Evolutionary conservation across 129 eudicot genomes (phyloP).

Genomic region (Ambrosia trifida): DNA sequence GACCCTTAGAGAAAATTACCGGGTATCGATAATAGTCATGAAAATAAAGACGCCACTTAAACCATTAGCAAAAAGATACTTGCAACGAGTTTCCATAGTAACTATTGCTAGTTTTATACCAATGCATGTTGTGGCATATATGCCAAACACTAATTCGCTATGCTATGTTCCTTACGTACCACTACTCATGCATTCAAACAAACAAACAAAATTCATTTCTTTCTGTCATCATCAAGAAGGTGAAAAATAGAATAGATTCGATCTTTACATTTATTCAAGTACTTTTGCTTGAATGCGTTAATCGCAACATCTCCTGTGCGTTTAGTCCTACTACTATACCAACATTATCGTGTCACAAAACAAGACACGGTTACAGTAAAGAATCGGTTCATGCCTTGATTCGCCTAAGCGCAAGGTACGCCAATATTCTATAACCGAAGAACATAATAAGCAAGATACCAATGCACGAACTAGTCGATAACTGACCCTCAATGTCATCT

Average conservation of each 20-base stretch:
- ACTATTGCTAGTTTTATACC: too few relatives aligned
- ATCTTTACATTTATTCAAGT: slow-evolving; percentile 42
- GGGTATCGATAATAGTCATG: too few relatives aligned
- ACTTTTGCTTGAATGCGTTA: slow-evolving; percentile 39
- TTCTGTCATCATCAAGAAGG: slow-evolving; percentile 22
- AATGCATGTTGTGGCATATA: too few relatives aligned
- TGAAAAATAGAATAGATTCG: slow-evolving; percentile 15
- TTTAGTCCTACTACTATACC: slow-evolving; percentile 26
- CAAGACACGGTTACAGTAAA: slow-evolving; percentile 21
- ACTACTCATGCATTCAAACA: background rate
- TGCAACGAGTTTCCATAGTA: too few relatives aligned
- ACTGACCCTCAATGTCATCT: slow-evolving; percentile 68
- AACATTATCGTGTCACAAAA: slow-evolving; percentile 11
- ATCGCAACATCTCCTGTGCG: slow-evolving; percentile 21
- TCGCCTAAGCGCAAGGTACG: slow-evolving; percentile 70
- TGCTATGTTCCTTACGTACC: too few relatives aligned
- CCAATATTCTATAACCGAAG: slow-evolving; percentile 75
- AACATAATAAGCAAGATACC: slow-evolving; percentile 60
- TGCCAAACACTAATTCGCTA: too few relatives aligned
- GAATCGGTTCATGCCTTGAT: slow-evolving; percentile 38
- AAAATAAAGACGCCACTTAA: too few relatives aligned
- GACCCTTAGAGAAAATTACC: too few relatives aligned
- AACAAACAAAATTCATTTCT: slow-evolving; percentile 6
- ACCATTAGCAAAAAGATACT: too few relatives aligned
- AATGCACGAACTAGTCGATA: slow-evolving; percentile 48